Evolutionary conservation across 2,329 filamentous ascomycete genomes (phyloP), one percentile per base, ranked within the genome.

Genomic region (Tolypocladium amazonense): DNA sequence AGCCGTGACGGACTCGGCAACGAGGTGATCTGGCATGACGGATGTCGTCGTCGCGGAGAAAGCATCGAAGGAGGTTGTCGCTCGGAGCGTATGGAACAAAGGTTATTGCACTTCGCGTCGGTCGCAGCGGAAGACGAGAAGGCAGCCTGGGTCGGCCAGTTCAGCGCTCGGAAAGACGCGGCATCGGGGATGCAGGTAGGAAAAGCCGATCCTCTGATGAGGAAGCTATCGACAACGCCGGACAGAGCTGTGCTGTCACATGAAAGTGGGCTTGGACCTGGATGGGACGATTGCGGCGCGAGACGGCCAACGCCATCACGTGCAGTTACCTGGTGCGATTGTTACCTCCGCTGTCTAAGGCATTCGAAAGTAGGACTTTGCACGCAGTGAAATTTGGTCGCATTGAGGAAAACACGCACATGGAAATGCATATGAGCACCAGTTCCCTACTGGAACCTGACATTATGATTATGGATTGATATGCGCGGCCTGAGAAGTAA

Each of bases 11-110:
- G 70, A 65, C 65, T 72, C 70, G 60, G 72, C 72, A 63, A 69
- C 70, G 63, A 76, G 74, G 66, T 74, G 71, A 68, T 77, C 75
- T 70, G 77, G 71, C 80, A 82, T 82, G 73, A 71, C 72, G 74
- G 65, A 65, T 39, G 39, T 35, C 33, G 47, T 38, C 27, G 56
- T 53, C 59, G 25, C 52, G 41, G 54, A 50, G 50, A 7, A 45
- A 27, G 33, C 59, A 59, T 61, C 35, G 58, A 60, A 60, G 57
- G 56, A 53, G 52, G 52, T 23, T n/a, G 58, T 53, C 41, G 38
- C 53, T 9, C 8, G 27, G 47, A 54, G 30, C 9, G 30, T 6
- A 14, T 18, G 30, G 4, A 14, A 6, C 9, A 25, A 25, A 14
- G n/a, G 30, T 9, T 20, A 14, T 20, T 35, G 50, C 27, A 30